Evolutionary conservation across 768 basidiomycete genomes (phyloP).

Genomic region (Tulasnella sp.): DNA sequence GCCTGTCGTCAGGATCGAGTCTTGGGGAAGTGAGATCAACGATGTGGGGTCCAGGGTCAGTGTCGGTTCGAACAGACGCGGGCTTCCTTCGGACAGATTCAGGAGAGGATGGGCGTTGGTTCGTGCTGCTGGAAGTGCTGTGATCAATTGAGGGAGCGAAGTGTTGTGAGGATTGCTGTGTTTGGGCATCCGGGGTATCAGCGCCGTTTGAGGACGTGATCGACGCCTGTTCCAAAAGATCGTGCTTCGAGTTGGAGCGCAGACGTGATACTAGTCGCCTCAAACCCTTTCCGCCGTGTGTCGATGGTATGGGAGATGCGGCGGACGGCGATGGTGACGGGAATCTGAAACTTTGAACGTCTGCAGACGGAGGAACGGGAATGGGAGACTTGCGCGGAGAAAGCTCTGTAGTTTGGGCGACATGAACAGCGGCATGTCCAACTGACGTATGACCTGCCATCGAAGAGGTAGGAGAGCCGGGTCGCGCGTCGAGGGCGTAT

Average conservation of each 20-base stretch:
- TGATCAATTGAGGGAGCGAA: not conserved
- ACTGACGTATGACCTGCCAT: not conserved
- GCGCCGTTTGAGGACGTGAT: not conserved
- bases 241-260: constrained; percentile 20
- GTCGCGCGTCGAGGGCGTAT: not conserved
- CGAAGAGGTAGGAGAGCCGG: constrained; percentile 6
- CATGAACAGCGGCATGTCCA: constrained; percentile 28
- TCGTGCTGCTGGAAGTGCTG: not conserved
- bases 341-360: constrained; percentile 54
- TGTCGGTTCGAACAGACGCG: not conserved
- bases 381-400: constrained; percentile 42
- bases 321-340: constrained; percentile 31
- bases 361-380: constrained; percentile 39
- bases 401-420: constrained; percentile 31
- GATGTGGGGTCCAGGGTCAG: not conserved
- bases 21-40: constrained; percentile 23
- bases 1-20: not conserved
- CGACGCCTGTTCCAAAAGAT: constrained; percentile 5
- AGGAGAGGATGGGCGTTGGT: not conserved
- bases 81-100: not conserved
- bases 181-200: not conserved
- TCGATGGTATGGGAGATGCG: constrained; percentile 63
- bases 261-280: constrained; percentile 81
- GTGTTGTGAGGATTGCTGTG: not conserved
- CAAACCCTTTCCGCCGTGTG: constrained; percentile 48